These are phyloP conservation scores for Echium plantagineum DNA, from an alignment of 257 asterid genomes.

Conservation along the genomic window DNA sequence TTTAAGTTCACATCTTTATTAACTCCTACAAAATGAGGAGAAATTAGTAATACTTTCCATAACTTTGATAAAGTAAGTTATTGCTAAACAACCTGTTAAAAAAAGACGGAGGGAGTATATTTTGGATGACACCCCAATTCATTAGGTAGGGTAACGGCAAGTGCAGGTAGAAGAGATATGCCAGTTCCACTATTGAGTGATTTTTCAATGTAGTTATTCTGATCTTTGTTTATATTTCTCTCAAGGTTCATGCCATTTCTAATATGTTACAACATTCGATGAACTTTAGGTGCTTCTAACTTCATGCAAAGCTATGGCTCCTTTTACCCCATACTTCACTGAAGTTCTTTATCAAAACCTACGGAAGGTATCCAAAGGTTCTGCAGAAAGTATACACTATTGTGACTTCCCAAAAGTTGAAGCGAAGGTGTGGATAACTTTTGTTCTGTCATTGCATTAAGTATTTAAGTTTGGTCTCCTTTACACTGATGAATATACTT, in stretches of 20 bases:
- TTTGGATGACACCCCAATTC: too few species aligned
- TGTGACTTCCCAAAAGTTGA: constrained; percentile 82
- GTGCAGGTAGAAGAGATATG: background rate
- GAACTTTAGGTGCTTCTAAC: constrained; percentile 61
- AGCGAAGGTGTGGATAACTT: constrained; percentile 34
- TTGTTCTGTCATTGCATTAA: background rate
- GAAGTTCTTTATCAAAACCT: constrained; percentile 88
- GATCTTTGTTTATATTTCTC: background rate
- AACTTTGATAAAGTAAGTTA: too few species aligned
- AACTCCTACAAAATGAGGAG: too few species aligned
- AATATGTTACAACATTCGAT: constrained; percentile 96
- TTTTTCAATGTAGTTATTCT: constrained; percentile 37
- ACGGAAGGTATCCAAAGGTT: constrained; percentile 47
- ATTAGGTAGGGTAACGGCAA: background rate
- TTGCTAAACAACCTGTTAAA: too few species aligned
- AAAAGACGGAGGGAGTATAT: too few species aligned
- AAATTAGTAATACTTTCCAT: too few species aligned
- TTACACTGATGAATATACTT: background rate
- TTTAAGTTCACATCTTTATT: too few species aligned
- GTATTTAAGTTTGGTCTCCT: constrained; percentile 2
- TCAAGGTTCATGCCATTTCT: constrained; percentile 44
- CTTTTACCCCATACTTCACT: constrained; percentile 91
- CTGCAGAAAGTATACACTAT: constrained; percentile 90
- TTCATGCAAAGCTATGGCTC: constrained; percentile 96
- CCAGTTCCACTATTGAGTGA: background rate